Base-by-base conservation (phyloP, 495 filamentous ascomycete species). In the Xylaria longipes region DNA sequence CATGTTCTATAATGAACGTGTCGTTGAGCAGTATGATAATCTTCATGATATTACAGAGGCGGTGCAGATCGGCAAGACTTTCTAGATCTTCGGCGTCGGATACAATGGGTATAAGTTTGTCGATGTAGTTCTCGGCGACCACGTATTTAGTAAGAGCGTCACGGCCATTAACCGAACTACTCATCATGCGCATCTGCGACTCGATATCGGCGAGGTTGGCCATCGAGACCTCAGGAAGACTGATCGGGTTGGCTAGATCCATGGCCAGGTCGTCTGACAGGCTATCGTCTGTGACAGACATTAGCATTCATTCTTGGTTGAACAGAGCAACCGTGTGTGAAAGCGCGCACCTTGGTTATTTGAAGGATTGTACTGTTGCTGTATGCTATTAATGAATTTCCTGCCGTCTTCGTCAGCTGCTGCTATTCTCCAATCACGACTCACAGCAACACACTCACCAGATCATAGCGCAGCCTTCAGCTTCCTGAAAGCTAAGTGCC, bases 21-120 rank as follows among this genome's bases (percentile, higher is more conserved):
- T 99, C 97, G 79, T 99, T 99, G 29, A 99, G 88, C 56, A 98
- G 85, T 61, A 99, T 94, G 45, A 98, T 87, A 65, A 90, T 92
- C 84, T 99, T 99, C 94, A 97, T 97, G 79, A 99, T 97, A 77
- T 94, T 97, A 89, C 96, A 99, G 27, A 99, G 83, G 37, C 91
- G 88, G 78, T 98, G 97, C 37, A 99, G 84, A 76, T 98, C 95
- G 0, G 86, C 76, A 39, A 97, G 82, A 72, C 92, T 94, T 79
- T 99, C 94, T 69, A 97, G 85, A 77, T 97, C 93, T 81, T 99
- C 96, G 3, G 97, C 96, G 75, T 90, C 87, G 58, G 90, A 86
- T 65, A 99, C 92, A 56, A 98, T 75, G 1, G 93, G 94, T 64
- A 96, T 90, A 43, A 99, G 85, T 79, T 97, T 97, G 75, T 83